Conservation (phyloP, 805 yeast genomes). For the Candida coleopterorum region DNA sequence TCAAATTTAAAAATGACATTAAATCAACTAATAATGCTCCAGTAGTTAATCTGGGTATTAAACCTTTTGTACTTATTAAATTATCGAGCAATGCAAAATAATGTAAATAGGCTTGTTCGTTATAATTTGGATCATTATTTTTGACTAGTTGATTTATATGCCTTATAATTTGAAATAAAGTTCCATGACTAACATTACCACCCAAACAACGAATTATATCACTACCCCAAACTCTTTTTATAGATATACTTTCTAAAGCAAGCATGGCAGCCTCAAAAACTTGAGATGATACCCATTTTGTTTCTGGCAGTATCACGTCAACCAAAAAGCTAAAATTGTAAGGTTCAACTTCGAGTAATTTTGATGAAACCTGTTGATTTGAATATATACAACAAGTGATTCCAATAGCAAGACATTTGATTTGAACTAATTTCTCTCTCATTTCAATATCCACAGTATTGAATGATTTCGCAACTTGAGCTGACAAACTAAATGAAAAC, state of each 20-base stretch:
- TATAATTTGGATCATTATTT: constrained; percentile 30
- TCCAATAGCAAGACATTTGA: constrained; percentile 66
- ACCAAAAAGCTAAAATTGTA: constrained; percentile 63
- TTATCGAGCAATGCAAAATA: constrained; percentile 61
- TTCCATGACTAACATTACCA: constrained; percentile 85
- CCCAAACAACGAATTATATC: constrained; percentile 76
- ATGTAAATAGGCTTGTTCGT: constrained; percentile 44
- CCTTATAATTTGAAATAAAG: constrained; percentile 67
- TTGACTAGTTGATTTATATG: constrained; percentile 50
- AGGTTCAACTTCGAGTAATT: constrained; percentile 67
- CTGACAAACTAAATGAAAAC: constrained; percentile 58
- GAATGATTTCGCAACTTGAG: constrained; percentile 70
- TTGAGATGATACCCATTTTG: constrained; percentile 43
- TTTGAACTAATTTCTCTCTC: constrained; percentile 55
- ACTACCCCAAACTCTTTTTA: constrained; percentile 63
- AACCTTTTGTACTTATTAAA: constrained; percentile 50
- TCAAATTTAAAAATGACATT: constrained; percentile 52
- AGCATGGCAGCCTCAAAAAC: constrained; percentile 59
- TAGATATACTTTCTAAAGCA: constrained; percentile 65
- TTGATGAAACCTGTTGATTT: constrained; percentile 56
- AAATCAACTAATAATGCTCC: constrained; percentile 75
- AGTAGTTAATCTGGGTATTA: constrained; percentile 54
- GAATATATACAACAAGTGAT: constrained; percentile 54
- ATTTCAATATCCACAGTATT: constrained; percentile 50
- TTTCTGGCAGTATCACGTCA: constrained; percentile 68